Conservation (phyloP, 2,329 filamentous ascomycete species). For the Cladosporium colombiae region DNA sequence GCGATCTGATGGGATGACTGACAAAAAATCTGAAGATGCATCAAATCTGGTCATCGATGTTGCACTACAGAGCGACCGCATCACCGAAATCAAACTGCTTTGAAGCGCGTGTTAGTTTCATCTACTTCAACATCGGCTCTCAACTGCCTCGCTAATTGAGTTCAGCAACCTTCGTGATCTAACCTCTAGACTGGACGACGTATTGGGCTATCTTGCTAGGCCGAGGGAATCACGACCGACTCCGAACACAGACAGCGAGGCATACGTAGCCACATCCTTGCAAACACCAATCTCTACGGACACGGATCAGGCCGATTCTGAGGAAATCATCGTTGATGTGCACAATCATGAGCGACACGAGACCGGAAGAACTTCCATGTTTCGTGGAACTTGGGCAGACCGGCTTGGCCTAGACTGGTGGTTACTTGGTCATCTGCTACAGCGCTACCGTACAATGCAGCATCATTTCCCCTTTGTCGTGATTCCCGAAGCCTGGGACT, state of each 20-base stretch:
- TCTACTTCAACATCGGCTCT: not conserved
- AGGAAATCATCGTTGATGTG: not conserved
- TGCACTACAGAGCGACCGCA: not conserved
- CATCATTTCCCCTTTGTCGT: slow-evolving; percentile 15
- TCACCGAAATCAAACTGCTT: not conserved
- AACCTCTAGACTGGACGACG: not conserved
- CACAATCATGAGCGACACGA: not conserved
- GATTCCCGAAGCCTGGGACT: not conserved
- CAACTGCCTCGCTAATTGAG: not conserved
- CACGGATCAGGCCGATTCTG: not conserved
- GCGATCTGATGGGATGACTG: not conserved
- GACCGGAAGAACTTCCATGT: not conserved
- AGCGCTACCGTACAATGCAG: slow-evolving; percentile 6
- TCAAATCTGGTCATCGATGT: not conserved
- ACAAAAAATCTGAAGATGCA: not conserved
- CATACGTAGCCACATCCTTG: not conserved
- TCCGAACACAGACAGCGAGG: not conserved
- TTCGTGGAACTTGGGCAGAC: not conserved
- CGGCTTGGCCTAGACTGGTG: not conserved
- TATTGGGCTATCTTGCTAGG: not conserved
- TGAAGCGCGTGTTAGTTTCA: not conserved
- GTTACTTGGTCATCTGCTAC: not conserved
- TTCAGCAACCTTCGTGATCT: not conserved
- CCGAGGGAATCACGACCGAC: not conserved
- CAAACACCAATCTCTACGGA: not conserved